These are phyloP conservation scores for Medakamo hakoo DNA, from an alignment of 139 green algal species.

Conservation along the genomic window DNA sequence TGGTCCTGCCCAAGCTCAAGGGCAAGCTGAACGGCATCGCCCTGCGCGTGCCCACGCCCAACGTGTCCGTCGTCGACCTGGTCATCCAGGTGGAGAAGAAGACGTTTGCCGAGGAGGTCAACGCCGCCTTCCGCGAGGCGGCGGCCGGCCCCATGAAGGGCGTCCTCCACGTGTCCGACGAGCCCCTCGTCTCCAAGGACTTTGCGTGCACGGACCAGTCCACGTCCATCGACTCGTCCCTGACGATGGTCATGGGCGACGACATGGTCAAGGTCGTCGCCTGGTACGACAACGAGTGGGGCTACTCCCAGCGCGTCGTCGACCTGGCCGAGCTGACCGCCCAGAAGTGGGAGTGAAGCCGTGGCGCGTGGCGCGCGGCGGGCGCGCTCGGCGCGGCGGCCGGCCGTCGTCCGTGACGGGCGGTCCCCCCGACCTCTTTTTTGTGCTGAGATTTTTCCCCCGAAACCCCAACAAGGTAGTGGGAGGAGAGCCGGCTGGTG, in stretches of 20 bases:
- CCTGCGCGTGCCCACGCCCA: slow-evolving; percentile 96
- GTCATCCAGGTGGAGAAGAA: slow-evolving; percentile 98
- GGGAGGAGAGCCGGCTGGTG: background rate
- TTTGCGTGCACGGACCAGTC: slow-evolving; percentile 75
- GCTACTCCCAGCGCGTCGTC: slow-evolving; percentile 86
- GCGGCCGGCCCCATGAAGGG: slow-evolving; percentile 68
- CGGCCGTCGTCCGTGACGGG: background rate
- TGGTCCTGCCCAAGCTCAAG: slow-evolving; percentile 86
- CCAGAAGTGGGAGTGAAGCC: slow-evolving; percentile 42
- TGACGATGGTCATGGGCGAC: slow-evolving; percentile 99
- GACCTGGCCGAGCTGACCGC: slow-evolving; percentile 80
- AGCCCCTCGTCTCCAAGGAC: slow-evolving; percentile 93
- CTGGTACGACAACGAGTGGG: slow-evolving; percentile 96
- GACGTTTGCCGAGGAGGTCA: slow-evolving; percentile 98
- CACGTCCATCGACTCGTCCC: slow-evolving; percentile 82
- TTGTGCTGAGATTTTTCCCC: background rate
- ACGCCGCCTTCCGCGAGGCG: slow-evolving; percentile 87
- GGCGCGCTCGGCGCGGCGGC: too few relatives aligned
- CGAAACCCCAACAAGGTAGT: background rate
- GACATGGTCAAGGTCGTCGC: slow-evolving; percentile 84
- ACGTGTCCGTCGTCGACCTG: slow-evolving; percentile 96
- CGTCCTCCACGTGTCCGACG: slow-evolving; percentile 77
- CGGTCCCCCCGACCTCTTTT: background rate
- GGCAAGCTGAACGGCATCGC: slow-evolving; percentile 95
- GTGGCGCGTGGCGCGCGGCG: background rate